Percentiles rank a stretch among this genome's conserved stretches.
Evolutionary conservation across 202 grass and related monocot species (phyloP).

Genomic region (Setaria italica): DNA sequence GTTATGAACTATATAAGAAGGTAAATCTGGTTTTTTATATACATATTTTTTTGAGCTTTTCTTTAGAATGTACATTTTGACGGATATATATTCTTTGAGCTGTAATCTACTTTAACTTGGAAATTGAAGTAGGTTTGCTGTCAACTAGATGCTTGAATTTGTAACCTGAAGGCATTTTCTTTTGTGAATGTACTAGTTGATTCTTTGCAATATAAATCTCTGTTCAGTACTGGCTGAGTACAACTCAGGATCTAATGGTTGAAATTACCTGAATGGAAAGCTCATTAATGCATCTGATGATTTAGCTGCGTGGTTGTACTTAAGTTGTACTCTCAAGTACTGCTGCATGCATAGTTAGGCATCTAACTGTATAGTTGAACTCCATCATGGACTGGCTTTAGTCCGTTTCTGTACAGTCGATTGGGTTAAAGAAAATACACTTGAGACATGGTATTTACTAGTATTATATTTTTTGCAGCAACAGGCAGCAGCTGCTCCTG

Average conservation of each 20-base stretch:
- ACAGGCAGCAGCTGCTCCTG: constrained; percentile 58
- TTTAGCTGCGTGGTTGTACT: too few species aligned
- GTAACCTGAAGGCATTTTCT: constrained; percentile 5
- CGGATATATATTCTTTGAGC: not conserved
- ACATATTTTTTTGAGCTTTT: constrained; percentile 10
- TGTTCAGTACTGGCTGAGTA: too few species aligned
- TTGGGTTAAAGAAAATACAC: constrained; percentile 9
- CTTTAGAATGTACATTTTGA: not conserved
- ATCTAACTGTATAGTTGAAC: not conserved
- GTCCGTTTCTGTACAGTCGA: not conserved
- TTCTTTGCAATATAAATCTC: constrained; percentile 2
- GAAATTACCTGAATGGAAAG: too few species aligned
- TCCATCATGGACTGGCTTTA: not conserved
- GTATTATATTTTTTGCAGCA: constrained; percentile 63
- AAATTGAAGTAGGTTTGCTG: constrained; percentile 6
- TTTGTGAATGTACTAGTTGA: constrained; percentile 15
- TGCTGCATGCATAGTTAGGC: too few species aligned
- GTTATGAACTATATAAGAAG: constrained; percentile 75
- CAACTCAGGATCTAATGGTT: too few species aligned
- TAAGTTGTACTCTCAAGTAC: too few species aligned
- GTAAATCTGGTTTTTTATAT: constrained; percentile 41
- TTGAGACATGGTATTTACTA: constrained; percentile 21
- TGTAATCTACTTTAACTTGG: not conserved
- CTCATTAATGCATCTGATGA: too few species aligned
- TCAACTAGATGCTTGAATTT: constrained; percentile 17